These are phyloP conservation scores for Fusarium tuaranense DNA, from an alignment of 2,329 filamentous ascomycete genomes.

Conservation along the genomic window DNA sequence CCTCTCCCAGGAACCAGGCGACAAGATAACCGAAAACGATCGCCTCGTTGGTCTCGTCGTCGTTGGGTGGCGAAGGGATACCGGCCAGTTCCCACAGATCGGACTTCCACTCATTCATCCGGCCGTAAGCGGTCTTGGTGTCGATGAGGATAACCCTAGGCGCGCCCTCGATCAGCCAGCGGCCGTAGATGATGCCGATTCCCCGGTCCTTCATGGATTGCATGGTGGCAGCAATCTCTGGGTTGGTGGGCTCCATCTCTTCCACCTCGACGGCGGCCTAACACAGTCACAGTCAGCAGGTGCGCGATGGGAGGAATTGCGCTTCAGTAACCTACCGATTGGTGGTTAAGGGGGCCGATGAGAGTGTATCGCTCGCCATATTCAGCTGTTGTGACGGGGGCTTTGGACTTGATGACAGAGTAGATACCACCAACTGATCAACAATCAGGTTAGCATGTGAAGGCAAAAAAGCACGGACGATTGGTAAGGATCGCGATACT, in stretches of 20 bases:
- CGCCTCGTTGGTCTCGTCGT: conserved; percentile 96
- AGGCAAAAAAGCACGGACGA: conserved; percentile 12
- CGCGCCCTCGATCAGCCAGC: conserved; percentile 97
- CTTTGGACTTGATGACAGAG: conserved; percentile 98
- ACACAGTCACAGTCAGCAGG: conserved; percentile 27
- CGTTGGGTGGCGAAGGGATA: conserved; percentile 91
- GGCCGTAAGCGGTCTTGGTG: conserved; percentile 91
- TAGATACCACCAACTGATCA: conserved; percentile 93
- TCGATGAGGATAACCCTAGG: conserved; percentile 95
- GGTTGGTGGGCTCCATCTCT: conserved; percentile 85
- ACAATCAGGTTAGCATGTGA: conserved; percentile 26
- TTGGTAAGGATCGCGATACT: conserved; percentile 42
- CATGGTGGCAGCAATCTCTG: conserved; percentile 84
- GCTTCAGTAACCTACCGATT: conserved; percentile 72
- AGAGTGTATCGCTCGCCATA: conserved; percentile 98
- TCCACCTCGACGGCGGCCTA: conserved; percentile 98
- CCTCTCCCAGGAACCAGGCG: conserved; percentile 98
- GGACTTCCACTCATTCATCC: conserved; percentile 95
- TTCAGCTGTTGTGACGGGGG: conserved; percentile 95
- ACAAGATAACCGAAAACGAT: conserved; percentile 98
- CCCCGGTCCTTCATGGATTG: conserved; percentile 93
- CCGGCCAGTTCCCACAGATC: conserved; percentile 94
- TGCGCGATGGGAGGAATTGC: not conserved
- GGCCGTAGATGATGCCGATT: conserved; percentile 89
- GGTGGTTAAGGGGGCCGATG: conserved; percentile 92